These are phyloP conservation scores for Pugionium cornutum DNA, from an alignment of 345 rosid species.

Conservation along the genomic window DNA sequence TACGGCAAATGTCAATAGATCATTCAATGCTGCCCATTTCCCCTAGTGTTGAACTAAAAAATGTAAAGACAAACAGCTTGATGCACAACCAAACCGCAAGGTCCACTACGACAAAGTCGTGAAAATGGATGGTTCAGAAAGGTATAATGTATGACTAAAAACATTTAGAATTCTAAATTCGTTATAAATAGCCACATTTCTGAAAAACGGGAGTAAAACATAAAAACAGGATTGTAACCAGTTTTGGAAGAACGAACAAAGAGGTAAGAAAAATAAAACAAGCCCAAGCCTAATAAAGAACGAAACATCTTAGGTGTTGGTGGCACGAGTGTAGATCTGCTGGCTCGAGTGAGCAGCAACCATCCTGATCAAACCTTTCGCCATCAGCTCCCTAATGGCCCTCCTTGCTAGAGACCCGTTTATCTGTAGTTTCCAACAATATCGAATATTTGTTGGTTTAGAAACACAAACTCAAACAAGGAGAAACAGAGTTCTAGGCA, in stretches of 20 bases:
- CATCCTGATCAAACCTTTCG: slow-evolving; percentile 69
- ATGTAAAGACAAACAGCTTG: no score
- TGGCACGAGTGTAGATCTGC: slow-evolving; percentile 75
- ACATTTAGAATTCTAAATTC: no score
- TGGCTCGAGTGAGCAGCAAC: slow-evolving; percentile 65
- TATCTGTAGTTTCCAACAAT: slow-evolving; percentile 28
- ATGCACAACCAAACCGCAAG: no score
- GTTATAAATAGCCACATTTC: no score
- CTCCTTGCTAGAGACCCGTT: slow-evolving; percentile 63
- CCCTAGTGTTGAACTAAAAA: no score
- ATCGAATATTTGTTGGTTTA: neutral
- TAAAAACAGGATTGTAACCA: slow-evolving; percentile 10
- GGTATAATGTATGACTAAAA: no score
- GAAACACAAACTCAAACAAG: neutral
- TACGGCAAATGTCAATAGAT: no score
- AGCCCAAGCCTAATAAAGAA: neutral
- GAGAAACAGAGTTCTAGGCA: neutral
- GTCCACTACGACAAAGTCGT: no score
- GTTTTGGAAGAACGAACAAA: neutral
- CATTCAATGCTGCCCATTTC: no score
- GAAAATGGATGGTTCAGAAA: no score
- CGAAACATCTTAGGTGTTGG: slow-evolving; percentile 51
- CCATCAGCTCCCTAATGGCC: slow-evolving; percentile 74
- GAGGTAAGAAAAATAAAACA: neutral
- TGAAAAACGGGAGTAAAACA: slow-evolving; percentile 11